Evolutionary conservation across 257 asterid genomes (phyloP), one percentile per base, ranked within the genome.

Genomic region (Leonotis leonurus): DNA sequence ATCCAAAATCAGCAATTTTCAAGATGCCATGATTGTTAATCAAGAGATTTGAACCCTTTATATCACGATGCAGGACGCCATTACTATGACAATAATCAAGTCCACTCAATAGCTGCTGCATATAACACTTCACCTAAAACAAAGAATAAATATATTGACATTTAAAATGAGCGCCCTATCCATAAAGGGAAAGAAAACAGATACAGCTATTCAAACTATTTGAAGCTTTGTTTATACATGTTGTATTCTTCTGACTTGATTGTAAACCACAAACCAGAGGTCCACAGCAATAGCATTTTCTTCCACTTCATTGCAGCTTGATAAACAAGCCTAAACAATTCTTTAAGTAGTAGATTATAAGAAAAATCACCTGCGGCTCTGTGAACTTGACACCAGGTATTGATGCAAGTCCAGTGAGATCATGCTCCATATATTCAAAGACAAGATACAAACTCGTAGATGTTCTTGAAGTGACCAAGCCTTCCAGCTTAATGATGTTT

Each of bases 351-450:
- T n/a, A n/a, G 39, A 78, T 51, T 11, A 16, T n/a, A 40, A 8
- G 55, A 39, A 60, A 48, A 45, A 62, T 11, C 20, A 89, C 97
- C 95, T 90, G 98, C 3, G 94, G 80, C 71, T 91, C 96, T 4
- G 90, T 76, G 73, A 91, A 91, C 78, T 77, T 86, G 70, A 68
- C 71, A 44, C 82, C 94, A 30, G 96, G 96, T 46, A 84, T 73
- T 57, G 98, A 86, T 32, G 92, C 88, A 62, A 91, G 74, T 24
- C 98, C 98, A 6, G 92, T 86, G 67, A 91, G 89, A 62, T 91
- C 98, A 56, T 91, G 98, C 59, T 91, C 98, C 98, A 91, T 88
- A 14, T 91, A 88, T 56, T 91, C 98, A n/a, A 91, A 81, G 48
- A 91, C 86, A 2, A 90, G 96, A 74, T 83, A 85, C 57, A 90